Base-by-base conservation (phyloP, 257 asterid species). In the Henckelia pumila region DNA sequence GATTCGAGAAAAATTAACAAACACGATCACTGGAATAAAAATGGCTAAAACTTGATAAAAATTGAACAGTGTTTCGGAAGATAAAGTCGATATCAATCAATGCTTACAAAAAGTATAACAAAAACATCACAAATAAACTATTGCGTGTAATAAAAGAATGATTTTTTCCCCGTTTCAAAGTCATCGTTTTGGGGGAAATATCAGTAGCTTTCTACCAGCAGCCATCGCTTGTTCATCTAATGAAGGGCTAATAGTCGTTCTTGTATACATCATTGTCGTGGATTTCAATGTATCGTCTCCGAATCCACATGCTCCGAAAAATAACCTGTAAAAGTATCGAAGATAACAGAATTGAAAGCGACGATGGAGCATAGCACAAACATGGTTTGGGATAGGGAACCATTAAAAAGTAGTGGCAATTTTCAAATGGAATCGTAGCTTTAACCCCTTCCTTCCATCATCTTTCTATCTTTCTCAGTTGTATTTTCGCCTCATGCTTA, bases 181-280 rank as follows among this genome's bases (percentile, higher is more conserved):
- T 10, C 50, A 40, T 40, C 50, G 11, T 10, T 40, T 40, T 0
- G 50, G 50, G n/a, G 50, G 50, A 2, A 40, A 40, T 13, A 13
- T 40, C 50, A 40, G 50, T 40, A 13, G 50, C 50, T 40, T 59
- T 22, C 64, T 59, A 67, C 97, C 95, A n/a, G 91, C 91, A 59
- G 58, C 77, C 74, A 73, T 59, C 55, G 55, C 67, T 68, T 75
- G 80, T 67, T 80, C 82, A 52, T 70, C 78, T 37, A 57, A 28
- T 28, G 80, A 67, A 63, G 21, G 17, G 50, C 63, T 64, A 20
- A 84, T 72, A 61, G 76, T 23, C 8, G 83, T 72, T 59, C 79
- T 68, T 0, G 89, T 55, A 76, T 88, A 91, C 91, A 87, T 84
- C 97, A 90, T 93, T 19, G 97, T 88, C 4, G 91, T 90, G 71